These are phyloP conservation scores for Astrothelium macrocarpum DNA, from an alignment of 495 filamentous ascomycete genomes.

Conservation along the genomic window DNA sequence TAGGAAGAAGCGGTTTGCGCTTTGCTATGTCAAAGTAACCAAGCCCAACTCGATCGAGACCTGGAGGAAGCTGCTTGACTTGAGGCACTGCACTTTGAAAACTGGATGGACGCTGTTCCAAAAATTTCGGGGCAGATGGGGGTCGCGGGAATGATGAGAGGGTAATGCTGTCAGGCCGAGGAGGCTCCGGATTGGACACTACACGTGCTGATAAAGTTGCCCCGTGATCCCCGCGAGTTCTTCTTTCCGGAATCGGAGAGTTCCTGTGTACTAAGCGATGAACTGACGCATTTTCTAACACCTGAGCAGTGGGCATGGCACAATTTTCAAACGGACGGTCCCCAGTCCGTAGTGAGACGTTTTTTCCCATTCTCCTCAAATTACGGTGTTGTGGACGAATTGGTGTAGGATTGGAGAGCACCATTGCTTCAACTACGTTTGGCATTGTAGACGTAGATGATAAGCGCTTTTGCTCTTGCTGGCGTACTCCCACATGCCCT, in stretches of 20 bases:
- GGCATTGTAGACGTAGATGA: slow-evolving; percentile 21
- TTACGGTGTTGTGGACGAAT: slow-evolving; percentile 17
- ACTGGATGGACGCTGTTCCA: neutral
- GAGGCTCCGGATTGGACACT: neutral
- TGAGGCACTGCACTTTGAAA: neutral
- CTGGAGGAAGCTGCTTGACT: slow-evolving; percentile 16
- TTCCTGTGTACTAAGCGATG: slow-evolving; percentile 22
- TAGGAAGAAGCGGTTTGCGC: neutral
- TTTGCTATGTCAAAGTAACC: neutral
- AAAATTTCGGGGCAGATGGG: neutral
- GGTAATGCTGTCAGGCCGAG: neutral
- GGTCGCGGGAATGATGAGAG: neutral
- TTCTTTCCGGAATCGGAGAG: slow-evolving; percentile 18
- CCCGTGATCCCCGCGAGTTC: slow-evolving; percentile 9
- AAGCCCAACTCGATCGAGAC: slow-evolving; percentile 9
- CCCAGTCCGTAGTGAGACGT: slow-evolving; percentile 18
- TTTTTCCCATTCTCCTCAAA: slow-evolving; percentile 25
- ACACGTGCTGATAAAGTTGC: slow-evolving; percentile 9
- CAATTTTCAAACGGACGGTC: slow-evolving; percentile 5
- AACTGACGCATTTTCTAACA: slow-evolving; percentile 17
- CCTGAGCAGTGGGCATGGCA: slow-evolving; percentile 18
- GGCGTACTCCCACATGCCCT: slow-evolving; percentile 1
- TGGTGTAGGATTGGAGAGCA: slow-evolving; percentile 9
- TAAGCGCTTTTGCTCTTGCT: slow-evolving; percentile 14
- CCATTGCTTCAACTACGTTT: slow-evolving; percentile 25